These are phyloP conservation scores for Rhodotorula babjevae DNA, from an alignment of 768 basidiomycete genomes.

Conservation along the genomic window DNA sequence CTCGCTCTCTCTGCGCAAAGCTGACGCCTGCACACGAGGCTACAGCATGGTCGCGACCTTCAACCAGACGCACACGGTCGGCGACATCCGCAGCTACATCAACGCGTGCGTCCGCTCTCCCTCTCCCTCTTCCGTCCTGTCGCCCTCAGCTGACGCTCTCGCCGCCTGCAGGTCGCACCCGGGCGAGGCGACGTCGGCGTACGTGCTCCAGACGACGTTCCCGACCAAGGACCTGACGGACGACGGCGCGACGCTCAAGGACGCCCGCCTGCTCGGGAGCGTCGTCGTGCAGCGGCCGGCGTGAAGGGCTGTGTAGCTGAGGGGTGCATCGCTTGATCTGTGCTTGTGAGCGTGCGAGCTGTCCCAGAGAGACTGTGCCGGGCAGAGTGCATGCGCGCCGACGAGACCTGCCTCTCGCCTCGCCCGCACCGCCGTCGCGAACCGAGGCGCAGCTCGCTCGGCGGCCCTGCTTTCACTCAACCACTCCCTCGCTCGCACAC, in stretches of 20 bases:
- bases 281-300: conserved; percentile 72
- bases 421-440: no score
- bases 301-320: conserved; percentile 2
- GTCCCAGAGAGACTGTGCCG: not conserved
- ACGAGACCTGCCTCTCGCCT: no score
- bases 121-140: not conserved
- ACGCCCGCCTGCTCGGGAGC: conserved; percentile 68
- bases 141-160: not conserved
- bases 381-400: not conserved
- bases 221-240: conserved; percentile 70
- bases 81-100: conserved; percentile 78
- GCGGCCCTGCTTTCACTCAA: not conserved
- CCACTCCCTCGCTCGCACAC: not conserved
- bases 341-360: not conserved
- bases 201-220: conserved; percentile 83
- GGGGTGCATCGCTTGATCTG: no score
- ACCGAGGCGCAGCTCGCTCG: no score
- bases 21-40: not conserved
- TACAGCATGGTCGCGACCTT: conserved; percentile 71
- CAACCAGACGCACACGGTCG: conserved; percentile 85
- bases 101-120: conserved; percentile 64
- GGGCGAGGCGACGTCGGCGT: conserved; percentile 59
- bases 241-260: conserved; percentile 61
- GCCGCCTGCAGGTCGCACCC: conserved; percentile 60
- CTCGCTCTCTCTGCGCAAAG: not conserved